Percentiles rank a stretch among this genome's conserved stretches.
These are phyloP conservation scores for Passalora sequoiae DNA, from an alignment of 2,329 filamentous ascomycete species.

Conservation along the genomic window DNA sequence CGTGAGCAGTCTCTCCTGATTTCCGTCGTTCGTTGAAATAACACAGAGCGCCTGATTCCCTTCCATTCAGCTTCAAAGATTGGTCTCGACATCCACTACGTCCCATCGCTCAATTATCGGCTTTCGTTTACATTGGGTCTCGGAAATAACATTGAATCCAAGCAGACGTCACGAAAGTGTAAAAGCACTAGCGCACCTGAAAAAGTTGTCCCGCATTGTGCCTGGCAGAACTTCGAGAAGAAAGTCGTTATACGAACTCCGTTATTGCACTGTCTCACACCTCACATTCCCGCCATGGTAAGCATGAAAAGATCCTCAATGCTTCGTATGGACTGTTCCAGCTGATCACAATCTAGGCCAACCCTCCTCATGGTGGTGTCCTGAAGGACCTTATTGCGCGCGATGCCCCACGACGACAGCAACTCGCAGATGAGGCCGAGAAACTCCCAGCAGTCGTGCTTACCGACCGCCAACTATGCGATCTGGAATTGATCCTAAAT, in stretches of 20 bases:
- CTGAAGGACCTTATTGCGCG: conserved; percentile 97
- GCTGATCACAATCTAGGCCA: conserved; percentile 34
- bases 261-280: no score
- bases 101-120: no score
- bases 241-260: neutral
- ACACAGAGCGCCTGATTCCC: no score
- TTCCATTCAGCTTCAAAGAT: no score
- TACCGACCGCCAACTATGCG: conserved; percentile 91
- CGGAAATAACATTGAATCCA: no score
- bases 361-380: conserved; percentile 66
- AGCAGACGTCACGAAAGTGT: no score
- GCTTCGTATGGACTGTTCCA: no score
- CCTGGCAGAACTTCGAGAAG: neutral
- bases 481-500: conserved; percentile 94
- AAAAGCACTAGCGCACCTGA: no score
- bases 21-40: neutral
- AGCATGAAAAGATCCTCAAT: no score
- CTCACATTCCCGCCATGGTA: no score
- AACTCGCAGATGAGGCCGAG: conserved; percentile 82
- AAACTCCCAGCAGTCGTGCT: conserved; percentile 76
- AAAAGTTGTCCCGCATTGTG: neutral
- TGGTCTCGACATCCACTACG: neutral
- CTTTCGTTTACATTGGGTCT: no score
- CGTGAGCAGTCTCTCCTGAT: conserved; percentile 1
- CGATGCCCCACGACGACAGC: conserved; percentile 74